Evolutionary conservation across 495 filamentous ascomycete species (phyloP), one percentile per base, ranked within the genome.

Genomic region (Cairneyella variabilis): DNA sequence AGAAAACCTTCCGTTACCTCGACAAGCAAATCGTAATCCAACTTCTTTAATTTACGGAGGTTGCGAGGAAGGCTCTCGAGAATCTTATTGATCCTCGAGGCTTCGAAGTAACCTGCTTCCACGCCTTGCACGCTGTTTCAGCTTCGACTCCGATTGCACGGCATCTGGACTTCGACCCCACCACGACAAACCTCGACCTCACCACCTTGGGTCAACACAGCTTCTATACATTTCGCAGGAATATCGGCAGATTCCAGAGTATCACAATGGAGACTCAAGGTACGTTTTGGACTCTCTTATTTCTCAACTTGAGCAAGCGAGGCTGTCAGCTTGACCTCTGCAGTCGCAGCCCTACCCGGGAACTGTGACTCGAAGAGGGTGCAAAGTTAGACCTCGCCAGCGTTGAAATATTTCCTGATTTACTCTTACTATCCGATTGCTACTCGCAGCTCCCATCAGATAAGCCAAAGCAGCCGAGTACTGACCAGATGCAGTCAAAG

Each of bases 401-500:
- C n/a, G n/a, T n/a, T n/a, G n/a, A n/a, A n/a, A n/a, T n/a, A n/a
- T 32, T 32, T 32, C 28, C 7, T 32, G 6, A 14, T 32, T 32
- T 6, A 7, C 28, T 32, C 28, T 32, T 32, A 7, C 28, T n/a
- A 32, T 32, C 28, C 28, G 28, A 32, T 7, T 32, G n/a, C n/a
- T n/a, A n/a, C n/a, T n/a, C n/a, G n/a, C n/a, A n/a, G n/a, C n/a
- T n/a, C n/a, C n/a, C n/a, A n/a, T n/a, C n/a, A n/a, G n/a, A n/a
- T n/a, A n/a, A n/a, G n/a, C n/a, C n/a, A n/a, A n/a, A n/a, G n/a
- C n/a, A n/a, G n/a, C n/a, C n/a, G 14, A 40, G 28, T 49, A 37
- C 60, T 59, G 36, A 63, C 56, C 18, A 37, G 16, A 14, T 40
- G 18, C 39, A 67, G 66, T 53, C 23, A 58, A 38, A 39, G 43